phyloP scores from a whole-genome alignment of 1,284 basidiomycete genomes.

The Macrocystidia cucumis region DNA sequence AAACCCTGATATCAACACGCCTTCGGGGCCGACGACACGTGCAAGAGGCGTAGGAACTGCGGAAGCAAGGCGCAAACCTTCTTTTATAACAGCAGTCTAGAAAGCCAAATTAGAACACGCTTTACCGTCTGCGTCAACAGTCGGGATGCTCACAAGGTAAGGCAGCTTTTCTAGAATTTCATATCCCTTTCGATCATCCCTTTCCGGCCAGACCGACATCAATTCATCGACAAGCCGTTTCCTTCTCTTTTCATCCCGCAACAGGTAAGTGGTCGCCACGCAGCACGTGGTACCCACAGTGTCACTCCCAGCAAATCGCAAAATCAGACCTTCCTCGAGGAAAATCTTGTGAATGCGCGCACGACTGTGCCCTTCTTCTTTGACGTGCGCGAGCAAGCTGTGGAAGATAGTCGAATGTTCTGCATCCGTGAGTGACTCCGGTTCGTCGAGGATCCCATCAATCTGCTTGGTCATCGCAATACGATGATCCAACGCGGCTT shows the following conservation, averaged over 20 bases:
- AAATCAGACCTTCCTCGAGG: slow-evolving; percentile 23
- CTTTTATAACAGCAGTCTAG: slow-evolving; percentile 27
- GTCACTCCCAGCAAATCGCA: slow-evolving; percentile 27
- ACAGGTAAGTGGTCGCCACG: slow-evolving; percentile 22
- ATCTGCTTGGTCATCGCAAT: too few relatives aligned
- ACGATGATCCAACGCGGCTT: too few relatives aligned
- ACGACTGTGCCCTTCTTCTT: too few relatives aligned
- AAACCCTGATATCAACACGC: too few relatives aligned
- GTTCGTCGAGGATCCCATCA: too few relatives aligned
- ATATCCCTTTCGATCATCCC: slow-evolving; percentile 12
- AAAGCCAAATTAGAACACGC: slow-evolving; percentile 1
- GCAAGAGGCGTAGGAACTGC: slow-evolving; percentile 22
- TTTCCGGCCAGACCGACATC: slow-evolving; percentile 19
- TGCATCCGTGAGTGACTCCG: too few relatives aligned
- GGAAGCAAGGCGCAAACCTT: slow-evolving; percentile 24
- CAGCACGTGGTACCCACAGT: slow-evolving; percentile 26
- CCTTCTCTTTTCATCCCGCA: slow-evolving; percentile 16
- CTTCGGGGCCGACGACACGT: slow-evolving; percentile 18
- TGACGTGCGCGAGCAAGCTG: too few relatives aligned
- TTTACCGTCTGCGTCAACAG: slow-evolving; percentile 1
- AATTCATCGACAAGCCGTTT: slow-evolving; percentile 18
- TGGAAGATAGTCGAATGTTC: too few relatives aligned
- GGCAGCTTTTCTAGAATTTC: slow-evolving; percentile 22
- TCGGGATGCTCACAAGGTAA: slow-evolving; percentile 21
- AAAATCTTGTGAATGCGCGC: too few relatives aligned